Evolutionary conservation across 176 grass and related monocot species (phyloP).

Genomic region (Hordeum marinum): DNA sequence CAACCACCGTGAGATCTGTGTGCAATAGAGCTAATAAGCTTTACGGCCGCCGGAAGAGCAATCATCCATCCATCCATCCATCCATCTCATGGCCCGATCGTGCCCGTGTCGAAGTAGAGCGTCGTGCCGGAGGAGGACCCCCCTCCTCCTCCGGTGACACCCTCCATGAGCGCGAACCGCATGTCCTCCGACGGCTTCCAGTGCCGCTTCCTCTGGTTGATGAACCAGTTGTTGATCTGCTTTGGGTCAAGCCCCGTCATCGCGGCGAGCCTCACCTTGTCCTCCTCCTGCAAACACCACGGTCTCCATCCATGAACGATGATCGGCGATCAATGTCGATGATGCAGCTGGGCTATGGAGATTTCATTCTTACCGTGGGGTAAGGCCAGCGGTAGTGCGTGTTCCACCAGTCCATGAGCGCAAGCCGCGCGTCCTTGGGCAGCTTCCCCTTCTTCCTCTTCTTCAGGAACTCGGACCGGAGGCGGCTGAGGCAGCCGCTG

Average conservation of each 20-base stretch:
- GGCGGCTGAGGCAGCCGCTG: constrained; percentile 75
- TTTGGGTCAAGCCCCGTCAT: constrained; percentile 81
- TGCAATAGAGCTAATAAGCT: constrained; percentile 43
- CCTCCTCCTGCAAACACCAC: constrained; percentile 58
- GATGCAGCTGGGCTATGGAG: no score
- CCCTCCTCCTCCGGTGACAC: constrained; percentile 40
- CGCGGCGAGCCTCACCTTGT: constrained; percentile 71
- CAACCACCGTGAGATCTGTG: background rate
- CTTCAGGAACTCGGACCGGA: constrained; percentile 91
- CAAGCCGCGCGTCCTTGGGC: constrained; percentile 65
- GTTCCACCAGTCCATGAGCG: constrained; percentile 91
- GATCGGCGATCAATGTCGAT: background rate
- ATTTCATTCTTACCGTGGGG: constrained; percentile 55
- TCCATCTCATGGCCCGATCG: constrained; percentile 40
- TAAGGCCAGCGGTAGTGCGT: constrained; percentile 94
- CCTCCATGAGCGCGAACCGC: constrained; percentile 85
- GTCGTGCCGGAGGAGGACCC: constrained; percentile 62
- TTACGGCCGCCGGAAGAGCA: background rate
- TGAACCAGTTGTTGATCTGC: constrained; percentile 99
- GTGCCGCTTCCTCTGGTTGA: constrained; percentile 95
- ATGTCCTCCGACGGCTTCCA: constrained; percentile 97
- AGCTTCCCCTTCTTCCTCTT: constrained; percentile 99
- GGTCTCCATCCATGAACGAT: background rate
- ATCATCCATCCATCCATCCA: constrained; percentile 44
- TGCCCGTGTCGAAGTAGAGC: constrained; percentile 81